Evolutionary conservation across 352 stramenopile genomes (phyloP).

Genomic region (Phytophthora aleatoria): DNA sequence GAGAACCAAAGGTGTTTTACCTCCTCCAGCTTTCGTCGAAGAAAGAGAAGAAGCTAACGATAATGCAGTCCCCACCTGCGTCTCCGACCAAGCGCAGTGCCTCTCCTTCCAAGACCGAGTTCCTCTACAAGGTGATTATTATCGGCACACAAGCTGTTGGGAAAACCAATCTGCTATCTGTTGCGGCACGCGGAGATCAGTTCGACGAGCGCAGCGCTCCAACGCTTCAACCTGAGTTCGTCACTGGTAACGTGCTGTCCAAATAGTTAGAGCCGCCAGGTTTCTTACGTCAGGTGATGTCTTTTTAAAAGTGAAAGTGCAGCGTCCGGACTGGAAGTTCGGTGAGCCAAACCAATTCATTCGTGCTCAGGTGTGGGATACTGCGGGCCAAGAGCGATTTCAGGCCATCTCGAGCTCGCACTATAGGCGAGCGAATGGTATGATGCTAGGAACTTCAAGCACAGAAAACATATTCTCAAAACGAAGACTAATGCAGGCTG

Average conservation of each 20-base stretch:
- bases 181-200: constrained; percentile 50
- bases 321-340: constrained; percentile 73
- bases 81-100: constrained; percentile 33
- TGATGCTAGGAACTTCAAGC: background rate
- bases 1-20: background rate
- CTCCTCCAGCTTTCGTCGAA: background rate
- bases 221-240: constrained; percentile 43
- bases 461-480: background rate
- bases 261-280: background rate
- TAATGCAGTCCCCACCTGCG: constrained; percentile 18
- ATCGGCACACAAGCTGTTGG: constrained; percentile 58
- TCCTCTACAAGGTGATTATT: constrained; percentile 31
- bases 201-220: constrained; percentile 43
- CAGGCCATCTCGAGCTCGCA: constrained; percentile 35
- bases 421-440: constrained; percentile 3
- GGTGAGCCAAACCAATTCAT: constrained; percentile 62
- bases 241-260: background rate
- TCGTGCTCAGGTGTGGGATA: constrained; percentile 73
- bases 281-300: background rate
- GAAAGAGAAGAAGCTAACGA: background rate
- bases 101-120: background rate
- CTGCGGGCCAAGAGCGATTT: constrained; percentile 69
- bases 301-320: constrained; percentile 7
- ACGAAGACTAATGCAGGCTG: background rate
- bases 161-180: constrained; percentile 71